Evolutionary conservation across 257 asterid species (phyloP), one percentile per base, ranked within the genome.

Genomic region (Eucommia ulmoides): DNA sequence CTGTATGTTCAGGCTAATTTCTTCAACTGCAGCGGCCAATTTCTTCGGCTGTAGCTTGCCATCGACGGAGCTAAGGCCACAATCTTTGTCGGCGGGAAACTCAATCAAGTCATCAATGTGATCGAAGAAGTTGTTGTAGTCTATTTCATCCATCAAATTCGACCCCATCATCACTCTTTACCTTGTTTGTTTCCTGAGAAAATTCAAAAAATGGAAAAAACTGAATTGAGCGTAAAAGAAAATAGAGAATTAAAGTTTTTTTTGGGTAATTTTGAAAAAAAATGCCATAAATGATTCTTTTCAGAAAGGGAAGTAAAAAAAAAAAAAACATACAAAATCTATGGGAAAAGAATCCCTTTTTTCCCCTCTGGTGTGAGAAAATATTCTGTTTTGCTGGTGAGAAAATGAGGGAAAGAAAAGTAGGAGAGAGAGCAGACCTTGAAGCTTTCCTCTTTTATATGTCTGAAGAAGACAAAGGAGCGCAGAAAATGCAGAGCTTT

Each of bases 71-170:
- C 70, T 55, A 52, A 77, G 69, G 29, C 56, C 73, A 63, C 69
- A 59, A 22, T 79, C 95, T 49, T 62, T 79, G 33, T 81, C 95
- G 0, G 78, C 65, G 7, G 99, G 99, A 24, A 86, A 91, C 20
- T 91, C 94, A 25, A 86, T 73, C 63, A 91, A 72, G 61, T 91
- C 99, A 54, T 91, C 99, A 48, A 91, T 72, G 66, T 91, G 93
- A 53, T 86, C 97, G 55, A 86, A 86, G 66, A 81, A 86, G 85
- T 70, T 83, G 8, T 74, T 83, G 18, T 93, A 78, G 60, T 83
- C 97, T 4, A 74, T 65, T 45, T 86, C 99, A 50, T 86, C 97
- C 44, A 57, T 51, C 62, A 67, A 69, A 57, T 72, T 80, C 44
- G 92, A 61, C 59, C 60, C 89, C 95, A 83, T 82, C 51, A 46